phyloP scores from a whole-genome alignment of 2,329 filamentous ascomycete genomes.

The Diplodia sapinea region DNA sequence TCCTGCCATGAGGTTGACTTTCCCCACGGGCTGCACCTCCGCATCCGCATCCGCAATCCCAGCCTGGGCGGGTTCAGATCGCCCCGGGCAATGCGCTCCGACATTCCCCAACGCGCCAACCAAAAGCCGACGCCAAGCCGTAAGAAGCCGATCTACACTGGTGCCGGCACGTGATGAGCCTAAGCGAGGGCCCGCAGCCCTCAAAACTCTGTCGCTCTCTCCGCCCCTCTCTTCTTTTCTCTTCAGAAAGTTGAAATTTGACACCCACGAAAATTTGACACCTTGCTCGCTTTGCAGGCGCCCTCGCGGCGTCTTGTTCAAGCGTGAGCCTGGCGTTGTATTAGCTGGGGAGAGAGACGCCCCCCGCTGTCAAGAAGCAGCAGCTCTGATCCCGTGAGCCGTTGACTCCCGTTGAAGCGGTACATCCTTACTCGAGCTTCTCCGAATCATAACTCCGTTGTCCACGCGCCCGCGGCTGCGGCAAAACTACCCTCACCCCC shows the following conservation, averaged over 20 bases:
- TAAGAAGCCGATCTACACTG: background rate
- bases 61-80: background rate
- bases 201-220: conserved; percentile 20
- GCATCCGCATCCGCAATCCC: conserved; percentile 1
- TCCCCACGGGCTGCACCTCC: conserved; percentile 28
- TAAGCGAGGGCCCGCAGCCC: conserved; percentile 14
- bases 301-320: conserved; percentile 30
- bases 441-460: conserved; percentile 11
- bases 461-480: conserved; percentile 8
- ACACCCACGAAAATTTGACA: conserved; percentile 50
- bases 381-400: conserved; percentile 37
- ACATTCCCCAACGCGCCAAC: conserved; percentile 20
- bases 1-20: conserved; percentile 14
- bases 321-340: conserved; percentile 58
- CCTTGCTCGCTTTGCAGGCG: conserved; percentile 32
- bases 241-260: conserved; percentile 60
- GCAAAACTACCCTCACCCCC: too few species aligned
- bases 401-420: conserved; percentile 44
- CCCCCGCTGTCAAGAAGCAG: conserved; percentile 44
- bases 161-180: background rate
- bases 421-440: conserved; percentile 31
- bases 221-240: conserved; percentile 46
- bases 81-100: conserved; percentile 22
- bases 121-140: conserved; percentile 26
- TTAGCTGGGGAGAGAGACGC: conserved; percentile 58